Evolutionary conservation across 225 moss, liverwort and hornwort species (phyloP).

Genomic region (Physcomitrellopsis africana): DNA sequence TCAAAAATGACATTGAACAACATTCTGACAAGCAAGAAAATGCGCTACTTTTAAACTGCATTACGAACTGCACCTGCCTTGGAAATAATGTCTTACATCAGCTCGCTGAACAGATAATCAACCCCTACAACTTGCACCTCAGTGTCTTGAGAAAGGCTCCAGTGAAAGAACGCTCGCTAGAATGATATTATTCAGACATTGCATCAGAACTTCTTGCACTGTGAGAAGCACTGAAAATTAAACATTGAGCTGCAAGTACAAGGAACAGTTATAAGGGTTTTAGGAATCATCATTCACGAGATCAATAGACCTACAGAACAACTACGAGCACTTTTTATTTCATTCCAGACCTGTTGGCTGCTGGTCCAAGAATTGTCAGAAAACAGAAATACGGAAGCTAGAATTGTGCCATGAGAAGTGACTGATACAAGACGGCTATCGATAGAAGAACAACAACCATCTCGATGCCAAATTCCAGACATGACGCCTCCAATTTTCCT

Average conservation of each 20-base stretch:
- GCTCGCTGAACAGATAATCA: background rate
- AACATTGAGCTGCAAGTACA: conserved; percentile 11
- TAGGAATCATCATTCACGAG: background rate
- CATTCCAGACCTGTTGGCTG: background rate
- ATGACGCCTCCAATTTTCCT: conserved; percentile 2
- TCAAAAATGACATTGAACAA: background rate
- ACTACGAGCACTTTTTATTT: background rate
- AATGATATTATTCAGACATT: background rate
- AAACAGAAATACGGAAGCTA: background rate
- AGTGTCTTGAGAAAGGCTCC: conserved; percentile 8
- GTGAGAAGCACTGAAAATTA: background rate
- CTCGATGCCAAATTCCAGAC: background rate
- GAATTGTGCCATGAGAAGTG: background rate
- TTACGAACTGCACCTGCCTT: conserved; percentile 16
- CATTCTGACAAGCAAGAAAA: background rate
- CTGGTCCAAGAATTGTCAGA: background rate
- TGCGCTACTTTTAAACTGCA: background rate
- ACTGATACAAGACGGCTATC: background rate
- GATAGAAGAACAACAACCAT: background rate
- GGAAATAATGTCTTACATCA: conserved; percentile 9
- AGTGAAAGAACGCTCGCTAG: conserved; percentile 12
- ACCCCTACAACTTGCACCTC: conserved; percentile 5
- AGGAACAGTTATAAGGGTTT: background rate
- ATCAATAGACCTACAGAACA: background rate
- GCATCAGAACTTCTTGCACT: background rate